phyloP scores from a whole-genome alignment of 208 protist genomes.

The Acanthamoeba healyi region DNA sequence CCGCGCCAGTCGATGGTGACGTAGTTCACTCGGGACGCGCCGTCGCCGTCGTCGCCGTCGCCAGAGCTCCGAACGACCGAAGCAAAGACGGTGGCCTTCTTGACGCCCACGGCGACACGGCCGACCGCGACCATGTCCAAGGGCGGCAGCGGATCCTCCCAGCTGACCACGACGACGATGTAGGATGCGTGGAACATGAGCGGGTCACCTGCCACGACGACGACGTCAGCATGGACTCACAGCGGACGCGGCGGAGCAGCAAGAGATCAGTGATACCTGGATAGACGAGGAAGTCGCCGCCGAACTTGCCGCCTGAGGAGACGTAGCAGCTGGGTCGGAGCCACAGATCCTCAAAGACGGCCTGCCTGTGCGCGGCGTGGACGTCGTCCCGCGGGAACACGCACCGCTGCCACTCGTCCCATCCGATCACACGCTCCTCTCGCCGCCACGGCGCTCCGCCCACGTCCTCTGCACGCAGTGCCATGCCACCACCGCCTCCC shows the following conservation, averaged over 20 bases:
- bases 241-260: neutral
- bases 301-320: constrained; percentile 55
- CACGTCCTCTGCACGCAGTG: neutral
- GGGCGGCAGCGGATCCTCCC: constrained; percentile 16
- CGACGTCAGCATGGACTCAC: no score
- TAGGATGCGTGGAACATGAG: constrained; percentile 38
- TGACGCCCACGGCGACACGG: constrained; percentile 29
- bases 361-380: neutral
- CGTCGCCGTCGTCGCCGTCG: neutral
- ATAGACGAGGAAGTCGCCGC: constrained; percentile 74
- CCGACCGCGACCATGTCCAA: constrained; percentile 33
- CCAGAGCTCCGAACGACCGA: neutral
- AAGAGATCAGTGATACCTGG: neutral
- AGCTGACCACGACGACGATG: constrained; percentile 24
- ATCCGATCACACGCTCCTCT: constrained; percentile 31
- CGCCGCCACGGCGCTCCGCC: neutral
- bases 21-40: neutral
- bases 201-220: neutral
- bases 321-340: constrained; percentile 12
- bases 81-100: constrained; percentile 55
- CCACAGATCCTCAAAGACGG: constrained; percentile 59
- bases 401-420: constrained; percentile 2
- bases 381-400: constrained; percentile 20
- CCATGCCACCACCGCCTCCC: neutral
- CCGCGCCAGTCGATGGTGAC: constrained; percentile 64